Evolutionary conservation across 768 basidiomycete species (phyloP).

Genomic region (Lactarius deliciosus): DNA sequence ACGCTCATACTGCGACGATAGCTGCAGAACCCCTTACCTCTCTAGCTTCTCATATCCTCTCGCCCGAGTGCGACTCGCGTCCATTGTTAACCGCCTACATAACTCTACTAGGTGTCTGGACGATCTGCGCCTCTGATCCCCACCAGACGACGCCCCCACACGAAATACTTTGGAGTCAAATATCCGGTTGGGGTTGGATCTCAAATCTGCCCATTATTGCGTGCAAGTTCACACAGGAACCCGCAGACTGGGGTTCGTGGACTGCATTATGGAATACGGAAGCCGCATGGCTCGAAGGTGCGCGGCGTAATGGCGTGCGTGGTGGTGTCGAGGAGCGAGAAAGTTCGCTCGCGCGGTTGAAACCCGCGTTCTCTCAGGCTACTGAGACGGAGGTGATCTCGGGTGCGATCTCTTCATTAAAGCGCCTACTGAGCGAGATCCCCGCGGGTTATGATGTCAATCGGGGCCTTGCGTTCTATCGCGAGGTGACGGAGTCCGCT

Average conservation of each 20-base stretch:
- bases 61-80: slow-evolving; percentile 39
- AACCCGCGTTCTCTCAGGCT: slow-evolving; percentile 42
- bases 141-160: slow-evolving; percentile 85
- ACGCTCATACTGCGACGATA: slow-evolving; percentile 64
- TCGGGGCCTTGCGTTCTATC: slow-evolving; percentile 28
- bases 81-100: slow-evolving; percentile 53
- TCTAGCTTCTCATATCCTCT: slow-evolving; percentile 49
- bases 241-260: slow-evolving; percentile 35
- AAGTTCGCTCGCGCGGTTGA: slow-evolving; percentile 38
- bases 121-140: slow-evolving; percentile 82
- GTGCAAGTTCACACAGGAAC: slow-evolving; percentile 37
- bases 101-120: slow-evolving; percentile 68
- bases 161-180: slow-evolving; percentile 87
- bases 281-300: slow-evolving; percentile 76
- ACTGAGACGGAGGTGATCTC: slow-evolving; percentile 27
- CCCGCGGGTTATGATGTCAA: slow-evolving; percentile 8
- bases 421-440: slow-evolving; percentile 27
- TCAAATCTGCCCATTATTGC: slow-evolving; percentile 49
- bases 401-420: slow-evolving; percentile 29
- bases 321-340: slow-evolving; percentile 65
- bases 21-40: slow-evolving; percentile 55
- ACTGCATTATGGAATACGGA: slow-evolving; percentile 49
- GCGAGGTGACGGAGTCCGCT: slow-evolving; percentile 39
- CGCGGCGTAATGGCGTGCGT: slow-evolving; percentile 64
- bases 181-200: slow-evolving; percentile 76